Conservation (phyloP, 371 early-diverging fungal genomes). For the Fennellomyces sp. region DNA sequence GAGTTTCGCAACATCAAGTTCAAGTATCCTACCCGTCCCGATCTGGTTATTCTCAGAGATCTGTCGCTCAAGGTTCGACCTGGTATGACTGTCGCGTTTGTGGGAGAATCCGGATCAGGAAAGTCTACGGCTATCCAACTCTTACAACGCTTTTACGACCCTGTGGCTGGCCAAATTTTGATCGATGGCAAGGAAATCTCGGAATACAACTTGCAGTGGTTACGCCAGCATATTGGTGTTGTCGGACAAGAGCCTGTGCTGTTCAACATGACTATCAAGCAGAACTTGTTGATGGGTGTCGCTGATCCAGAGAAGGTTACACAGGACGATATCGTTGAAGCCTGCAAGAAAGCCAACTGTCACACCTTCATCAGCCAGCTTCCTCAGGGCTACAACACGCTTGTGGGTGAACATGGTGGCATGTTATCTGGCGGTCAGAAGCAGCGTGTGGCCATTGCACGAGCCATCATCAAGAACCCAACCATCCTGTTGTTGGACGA, state of each 20-base stretch:
- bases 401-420: constrained; percentile 69
- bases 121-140: constrained; percentile 91
- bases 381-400: constrained; percentile 77
- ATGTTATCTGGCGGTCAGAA: constrained; percentile 84
- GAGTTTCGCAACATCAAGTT: constrained; percentile 76
- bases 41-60: constrained; percentile 66
- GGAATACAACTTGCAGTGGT: constrained; percentile 69
- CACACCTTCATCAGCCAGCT: constrained; percentile 76
- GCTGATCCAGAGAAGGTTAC: constrained; percentile 33
- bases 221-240: constrained; percentile 82
- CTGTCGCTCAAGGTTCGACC: constrained; percentile 68
- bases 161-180: constrained; percentile 60
- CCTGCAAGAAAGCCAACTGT: constrained; percentile 72
- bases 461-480: constrained; percentile 51
- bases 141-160: constrained; percentile 91
- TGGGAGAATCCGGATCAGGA: constrained; percentile 87
- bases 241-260: constrained; percentile 91
- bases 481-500: constrained; percentile 50
- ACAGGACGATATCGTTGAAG: constrained; percentile 63
- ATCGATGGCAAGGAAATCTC: constrained; percentile 76
- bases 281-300: constrained; percentile 77
- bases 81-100: constrained; percentile 80
- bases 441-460: constrained; percentile 53
- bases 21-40: constrained; percentile 76
- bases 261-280: constrained; percentile 81